phyloP scores from a whole-genome alignment of 345 rosid genomes.

The Leavenworthia alabamica region DNA sequence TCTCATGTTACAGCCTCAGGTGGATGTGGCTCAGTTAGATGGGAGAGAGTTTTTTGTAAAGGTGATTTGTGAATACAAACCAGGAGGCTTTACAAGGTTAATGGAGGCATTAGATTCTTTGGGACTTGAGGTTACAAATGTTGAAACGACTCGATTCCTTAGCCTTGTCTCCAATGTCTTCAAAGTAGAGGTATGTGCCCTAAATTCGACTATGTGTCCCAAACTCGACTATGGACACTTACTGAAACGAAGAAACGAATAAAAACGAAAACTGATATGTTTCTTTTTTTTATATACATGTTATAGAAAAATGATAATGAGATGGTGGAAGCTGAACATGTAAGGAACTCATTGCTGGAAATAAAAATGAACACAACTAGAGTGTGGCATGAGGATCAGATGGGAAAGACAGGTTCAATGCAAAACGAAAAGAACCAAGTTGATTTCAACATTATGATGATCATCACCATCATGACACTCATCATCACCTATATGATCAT shows the following conservation, averaged over 20 bases:
- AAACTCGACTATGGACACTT: too few relatives aligned
- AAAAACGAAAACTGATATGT: not conserved
- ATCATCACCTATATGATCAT: constrained; percentile 33
- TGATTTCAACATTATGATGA: constrained; percentile 34
- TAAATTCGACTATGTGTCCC: too few relatives aligned
- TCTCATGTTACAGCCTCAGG: constrained; percentile 55
- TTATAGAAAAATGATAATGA: constrained; percentile 68
- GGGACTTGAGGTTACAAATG: constrained; percentile 83
- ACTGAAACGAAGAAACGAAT: constrained; percentile 2
- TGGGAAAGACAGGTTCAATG: constrained; percentile 29
- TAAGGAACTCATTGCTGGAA: constrained; percentile 73
- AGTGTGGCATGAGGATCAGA: constrained; percentile 48
- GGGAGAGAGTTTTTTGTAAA: constrained; percentile 82
- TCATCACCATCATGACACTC: constrained; percentile 33
- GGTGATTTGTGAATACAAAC: constrained; percentile 80
- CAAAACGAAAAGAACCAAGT: constrained; percentile 36
- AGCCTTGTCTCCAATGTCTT: constrained; percentile 86
- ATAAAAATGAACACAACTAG: constrained; percentile 50
- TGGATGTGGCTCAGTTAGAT: constrained; percentile 78
- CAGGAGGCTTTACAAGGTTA: constrained; percentile 73
- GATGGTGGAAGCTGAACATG: constrained; percentile 69
- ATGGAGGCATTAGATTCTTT: constrained; percentile 79
- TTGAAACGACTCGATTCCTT: constrained; percentile 63
- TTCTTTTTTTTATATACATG: too few relatives aligned
- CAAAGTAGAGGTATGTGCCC: constrained; percentile 70